These are phyloP conservation scores for Crithidia acanthocephali DNA, from an alignment of 208 protist species.

Conservation along the genomic window DNA sequence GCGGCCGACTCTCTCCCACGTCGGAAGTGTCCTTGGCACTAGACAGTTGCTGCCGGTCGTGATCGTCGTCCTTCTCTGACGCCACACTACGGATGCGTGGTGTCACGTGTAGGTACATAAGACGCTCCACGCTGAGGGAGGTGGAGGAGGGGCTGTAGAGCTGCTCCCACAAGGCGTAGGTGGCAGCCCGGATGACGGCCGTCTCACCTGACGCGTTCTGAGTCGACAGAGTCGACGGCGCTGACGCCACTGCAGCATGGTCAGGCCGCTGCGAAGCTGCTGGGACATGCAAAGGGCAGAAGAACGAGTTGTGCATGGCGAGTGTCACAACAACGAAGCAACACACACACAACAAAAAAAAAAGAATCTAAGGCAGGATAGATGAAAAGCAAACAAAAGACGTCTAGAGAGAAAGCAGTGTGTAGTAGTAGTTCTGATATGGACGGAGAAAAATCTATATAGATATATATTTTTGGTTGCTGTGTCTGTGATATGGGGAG, in stretches of 20 bases:
- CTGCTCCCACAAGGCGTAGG: conserved; percentile 65
- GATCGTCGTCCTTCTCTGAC: neutral
- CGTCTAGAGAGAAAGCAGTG: no score
- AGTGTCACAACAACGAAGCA: no score
- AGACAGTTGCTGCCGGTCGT: neutral
- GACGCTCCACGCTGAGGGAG: conserved; percentile 39
- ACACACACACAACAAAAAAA: neutral
- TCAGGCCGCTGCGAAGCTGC: neutral
- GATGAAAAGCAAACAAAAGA: no score
- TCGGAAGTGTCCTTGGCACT: no score
- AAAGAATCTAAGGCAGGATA: neutral
- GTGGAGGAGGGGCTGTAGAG: conserved; percentile 41
- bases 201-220: neutral
- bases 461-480: no score
- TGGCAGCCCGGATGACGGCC: conserved; percentile 27
- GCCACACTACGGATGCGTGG: neutral
- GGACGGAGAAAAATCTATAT: no score
- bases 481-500: no score
- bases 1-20: no score
- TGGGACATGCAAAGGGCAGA: conserved; percentile 3
- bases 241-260: neutral
- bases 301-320: neutral
- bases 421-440: no score
- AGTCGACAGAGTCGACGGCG: neutral
- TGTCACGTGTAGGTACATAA: conserved; percentile 22